phyloP scores from a whole-genome alignment of 148 eudicot genomes.

The Vaccinium myrtillus region DNA sequence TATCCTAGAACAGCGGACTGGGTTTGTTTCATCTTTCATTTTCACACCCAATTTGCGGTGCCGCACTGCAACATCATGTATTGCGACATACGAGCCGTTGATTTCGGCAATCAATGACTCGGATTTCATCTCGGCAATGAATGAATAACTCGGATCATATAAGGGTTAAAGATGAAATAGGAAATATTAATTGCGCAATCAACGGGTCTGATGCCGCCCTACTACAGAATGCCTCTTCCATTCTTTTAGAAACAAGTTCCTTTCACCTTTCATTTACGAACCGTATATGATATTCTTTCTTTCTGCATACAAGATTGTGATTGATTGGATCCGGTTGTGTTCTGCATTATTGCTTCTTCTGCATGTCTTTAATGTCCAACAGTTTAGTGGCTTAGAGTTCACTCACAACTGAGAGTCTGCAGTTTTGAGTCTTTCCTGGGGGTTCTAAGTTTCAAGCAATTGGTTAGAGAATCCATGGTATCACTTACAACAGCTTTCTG shows the following conservation, averaged over 20 bases:
- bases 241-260: not conserved
- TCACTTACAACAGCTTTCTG: conserved; percentile 32
- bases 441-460: conserved; percentile 7
- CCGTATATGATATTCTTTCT: not conserved
- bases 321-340: not conserved
- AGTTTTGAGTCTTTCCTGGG: conserved; percentile 16
- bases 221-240: no score
- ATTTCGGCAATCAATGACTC: no score
- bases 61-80: no score
- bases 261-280: not conserved
- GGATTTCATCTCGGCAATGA: no score
- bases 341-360: not conserved
- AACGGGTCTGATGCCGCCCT: no score
- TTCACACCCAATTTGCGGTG: not conserved
- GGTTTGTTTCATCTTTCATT: conserved; percentile 15
- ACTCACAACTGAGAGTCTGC: not conserved
- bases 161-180: no score
- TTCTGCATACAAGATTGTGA: no score
- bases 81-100: no score
- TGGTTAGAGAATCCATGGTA: conserved; percentile 35
- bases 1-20: not conserved
- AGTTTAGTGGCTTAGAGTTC: not conserved
- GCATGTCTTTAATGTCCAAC: not conserved
- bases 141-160: no score
- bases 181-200: no score